These are phyloP conservation scores for Pyricularia pennisetigena DNA, from an alignment of 2,329 filamentous ascomycete genomes.

Conservation along the genomic window DNA sequence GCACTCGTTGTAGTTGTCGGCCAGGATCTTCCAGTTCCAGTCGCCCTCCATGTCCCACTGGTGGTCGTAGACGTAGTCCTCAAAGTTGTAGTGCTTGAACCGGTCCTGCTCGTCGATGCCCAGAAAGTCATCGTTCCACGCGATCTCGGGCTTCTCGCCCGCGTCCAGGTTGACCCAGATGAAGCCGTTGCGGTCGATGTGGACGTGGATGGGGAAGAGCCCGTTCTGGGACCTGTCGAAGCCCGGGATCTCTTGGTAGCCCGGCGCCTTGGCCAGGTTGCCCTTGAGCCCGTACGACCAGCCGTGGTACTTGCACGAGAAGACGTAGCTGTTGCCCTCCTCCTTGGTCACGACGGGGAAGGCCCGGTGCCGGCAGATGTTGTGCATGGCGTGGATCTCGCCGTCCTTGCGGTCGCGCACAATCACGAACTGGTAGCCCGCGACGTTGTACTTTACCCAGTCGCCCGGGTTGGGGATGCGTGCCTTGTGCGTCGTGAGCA, in stretches of 20 bases:
- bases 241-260: constrained; percentile 42
- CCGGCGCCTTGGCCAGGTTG: constrained; percentile 48
- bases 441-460: constrained; percentile 44
- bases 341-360: constrained; percentile 45
- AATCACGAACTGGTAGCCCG: constrained; percentile 46
- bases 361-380: constrained; percentile 51
- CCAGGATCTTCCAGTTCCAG: constrained; percentile 51
- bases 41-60: constrained; percentile 45
- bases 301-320: constrained; percentile 52
- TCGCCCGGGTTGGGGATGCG: constrained; percentile 42
- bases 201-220: constrained; percentile 43
- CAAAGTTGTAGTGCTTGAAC: constrained; percentile 35
- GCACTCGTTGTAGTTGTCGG: constrained; percentile 58
- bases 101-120: constrained; percentile 34
- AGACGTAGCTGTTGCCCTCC: constrained; percentile 38
- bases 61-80: constrained; percentile 47
- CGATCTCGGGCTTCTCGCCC: constrained; percentile 24
- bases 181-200: constrained; percentile 43
- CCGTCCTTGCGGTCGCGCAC: constrained; percentile 34
- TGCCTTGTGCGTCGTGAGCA: constrained; percentile 41
- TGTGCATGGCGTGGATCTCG: constrained; percentile 50
- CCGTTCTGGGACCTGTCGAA: constrained; percentile 48
- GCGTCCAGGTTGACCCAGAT: constrained; percentile 49
- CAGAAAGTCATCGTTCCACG: constrained; percentile 42
- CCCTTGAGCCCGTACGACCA: constrained; percentile 52